Evolutionary conservation across 352 stramenopile species (phyloP).

Genomic region (Globisporangium sylvaticum): DNA sequence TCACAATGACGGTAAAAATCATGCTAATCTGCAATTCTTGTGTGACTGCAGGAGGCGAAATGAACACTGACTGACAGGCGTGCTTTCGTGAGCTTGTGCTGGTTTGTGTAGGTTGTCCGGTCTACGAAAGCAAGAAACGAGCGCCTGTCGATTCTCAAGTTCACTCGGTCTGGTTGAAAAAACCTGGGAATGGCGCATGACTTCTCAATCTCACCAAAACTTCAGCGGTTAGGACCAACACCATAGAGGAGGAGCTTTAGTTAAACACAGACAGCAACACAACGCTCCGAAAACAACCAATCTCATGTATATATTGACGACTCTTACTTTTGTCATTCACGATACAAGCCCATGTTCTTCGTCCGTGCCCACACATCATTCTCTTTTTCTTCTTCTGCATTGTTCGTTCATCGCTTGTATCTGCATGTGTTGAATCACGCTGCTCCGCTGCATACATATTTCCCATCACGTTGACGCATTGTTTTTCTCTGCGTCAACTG

Average conservation of each 20-base stretch:
- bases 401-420: neutral
- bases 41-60: neutral
- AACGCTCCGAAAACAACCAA: slow-evolving; percentile 3
- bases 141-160: slow-evolving; percentile 72
- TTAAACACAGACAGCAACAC: neutral
- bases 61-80: neutral
- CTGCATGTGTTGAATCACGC: neutral
- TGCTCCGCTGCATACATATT: neutral
- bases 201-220: too few species aligned
- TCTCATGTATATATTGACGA: slow-evolving; percentile 15
- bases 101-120: slow-evolving; percentile 43
- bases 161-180: slow-evolving; percentile 14
- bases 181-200: neutral
- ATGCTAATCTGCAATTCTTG: neutral
- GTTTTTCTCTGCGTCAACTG: neutral
- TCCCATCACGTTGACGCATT: neutral
- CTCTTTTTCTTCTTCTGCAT: slow-evolving; percentile 2
- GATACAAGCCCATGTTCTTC: slow-evolving; percentile 5
- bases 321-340: slow-evolving; percentile 6
- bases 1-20: slow-evolving; percentile 55
- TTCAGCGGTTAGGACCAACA: neutral
- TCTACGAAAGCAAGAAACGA: slow-evolving; percentile 73
- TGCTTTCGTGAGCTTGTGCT: neutral
- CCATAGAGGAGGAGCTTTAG: neutral
- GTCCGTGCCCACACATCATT: slow-evolving; percentile 1